Evolutionary conservation across 805 yeast genomes (phyloP), one percentile per base, ranked within the genome.

Genomic region (Sungouiozyma ichnusensis): DNA sequence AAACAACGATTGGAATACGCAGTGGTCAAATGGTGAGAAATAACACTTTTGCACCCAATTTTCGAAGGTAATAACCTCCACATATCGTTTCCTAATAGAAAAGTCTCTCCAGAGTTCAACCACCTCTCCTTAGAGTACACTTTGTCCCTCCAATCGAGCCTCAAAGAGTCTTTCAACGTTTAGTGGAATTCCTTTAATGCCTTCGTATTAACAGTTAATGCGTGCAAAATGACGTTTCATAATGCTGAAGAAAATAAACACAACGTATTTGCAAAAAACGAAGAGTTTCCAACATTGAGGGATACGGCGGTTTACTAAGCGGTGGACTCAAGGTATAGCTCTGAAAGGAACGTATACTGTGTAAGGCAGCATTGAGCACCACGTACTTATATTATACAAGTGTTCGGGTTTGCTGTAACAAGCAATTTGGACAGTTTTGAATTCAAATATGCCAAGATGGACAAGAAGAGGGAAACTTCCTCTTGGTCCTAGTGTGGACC

Each of bases 391-490:
- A n/a, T n/a, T 11, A 24, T 6, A 24, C 11, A 24, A 24, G 29
- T 24, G 11, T 11, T 24, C 29, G 11, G 29, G 6, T 24, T 24
- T 24, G 29, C 11, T 24, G 29, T 6, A 11, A 6, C 29, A 24
- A 11, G 29, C 6, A 7, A 24, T 24, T 24, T 24, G 11, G 11
- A 11, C 9, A 6, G 6, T 24, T 11, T 24, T 24, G 29, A 24
- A 11, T 24, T n/a, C n/a, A n/a, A n/a, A n/a, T 24, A 52, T 52
- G 46, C 53, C 51, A 31, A 44, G 55, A 39, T 39, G 45, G 20
- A 53, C 50, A 13, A 54, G 55, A 38, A 50, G 58, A 42, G 57
- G 58, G 7, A 57, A 50, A 42, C n/a, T 33, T 20, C 32, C 40
- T 16, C 40, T 32, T 24, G 37, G 33, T 3, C 37, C 37, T 13